Conservation (phyloP, 1,284 basidiomycete genomes). For the Malassezia brasiliensis region DNA sequence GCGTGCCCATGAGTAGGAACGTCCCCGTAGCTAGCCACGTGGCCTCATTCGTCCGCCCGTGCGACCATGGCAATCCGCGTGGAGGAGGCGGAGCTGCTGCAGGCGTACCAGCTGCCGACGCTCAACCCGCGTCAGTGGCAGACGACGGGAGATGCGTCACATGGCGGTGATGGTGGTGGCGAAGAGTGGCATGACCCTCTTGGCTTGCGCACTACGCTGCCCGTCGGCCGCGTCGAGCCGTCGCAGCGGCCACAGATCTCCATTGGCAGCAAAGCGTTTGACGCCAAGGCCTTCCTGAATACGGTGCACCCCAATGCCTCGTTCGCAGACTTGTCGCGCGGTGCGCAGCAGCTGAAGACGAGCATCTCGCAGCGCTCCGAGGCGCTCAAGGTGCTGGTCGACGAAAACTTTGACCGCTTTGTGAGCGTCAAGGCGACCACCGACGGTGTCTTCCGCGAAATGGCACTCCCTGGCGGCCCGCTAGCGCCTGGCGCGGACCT, state of each 20-base stretch:
- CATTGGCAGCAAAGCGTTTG: slow-evolving; percentile 78
- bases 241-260: slow-evolving; percentile 30
- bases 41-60: neutral
- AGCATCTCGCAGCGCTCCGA: slow-evolving; percentile 58
- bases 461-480: slow-evolving; percentile 63
- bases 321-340: slow-evolving; percentile 69
- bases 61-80: slow-evolving; percentile 26
- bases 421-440: slow-evolving; percentile 94
- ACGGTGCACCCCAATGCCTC: slow-evolving; percentile 90
- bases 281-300: slow-evolving; percentile 85
- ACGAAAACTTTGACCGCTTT: slow-evolving; percentile 96
- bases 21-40: neutral
- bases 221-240: slow-evolving; percentile 23
- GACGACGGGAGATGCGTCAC: slow-evolving; percentile 19
- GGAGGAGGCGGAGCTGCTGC: slow-evolving; percentile 46
- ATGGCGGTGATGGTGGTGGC: neutral
- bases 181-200: slow-evolving; percentile 45
- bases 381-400: slow-evolving; percentile 84
- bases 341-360: slow-evolving; percentile 29
- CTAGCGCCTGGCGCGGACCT: slow-evolving; percentile 68
- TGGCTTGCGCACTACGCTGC: slow-evolving; percentile 51
- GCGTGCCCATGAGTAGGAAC: slow-evolving; percentile 12
- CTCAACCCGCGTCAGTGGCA: slow-evolving; percentile 47
- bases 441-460: slow-evolving; percentile 79
- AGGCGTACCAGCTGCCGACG: slow-evolving; percentile 48